Percentiles rank a stretch among this genome's conserved stretches.
Evolutionary conservation across 345 rosid species (phyloP).

Genomic region (Camelina sativa): DNA sequence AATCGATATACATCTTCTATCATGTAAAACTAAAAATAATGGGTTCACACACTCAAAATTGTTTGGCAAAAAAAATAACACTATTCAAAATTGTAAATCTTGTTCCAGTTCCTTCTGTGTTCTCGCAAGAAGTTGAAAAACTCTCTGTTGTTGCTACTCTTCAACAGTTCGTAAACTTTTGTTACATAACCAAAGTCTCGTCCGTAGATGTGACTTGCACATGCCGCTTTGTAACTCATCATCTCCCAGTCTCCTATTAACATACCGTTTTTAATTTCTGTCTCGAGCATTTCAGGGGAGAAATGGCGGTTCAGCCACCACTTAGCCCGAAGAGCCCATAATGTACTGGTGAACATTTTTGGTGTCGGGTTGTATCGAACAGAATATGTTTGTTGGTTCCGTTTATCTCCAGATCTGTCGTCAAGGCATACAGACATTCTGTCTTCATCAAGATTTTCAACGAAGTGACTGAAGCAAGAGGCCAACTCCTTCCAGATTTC

Average conservation of each 20-base stretch:
- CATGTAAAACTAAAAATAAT: neutral
- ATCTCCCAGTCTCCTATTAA: constrained; percentile 57
- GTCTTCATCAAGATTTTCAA: constrained; percentile 59
- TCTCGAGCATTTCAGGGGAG: constrained; percentile 52
- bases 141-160: constrained; percentile 43
- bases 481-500: constrained; percentile 78
- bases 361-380: constrained; percentile 50
- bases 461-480: constrained; percentile 59
- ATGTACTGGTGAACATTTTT: constrained; percentile 43
- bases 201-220: constrained; percentile 73
- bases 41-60: neutral
- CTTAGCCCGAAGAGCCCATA: constrained; percentile 68
- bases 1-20: neutral
- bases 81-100: constrained; percentile 38
- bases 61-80: neutral
- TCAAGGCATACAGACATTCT: constrained; percentile 55
- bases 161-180: constrained; percentile 42
- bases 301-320: constrained; percentile 77
- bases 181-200: constrained; percentile 54
- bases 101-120: constrained; percentile 52
- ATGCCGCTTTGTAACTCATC: constrained; percentile 73
- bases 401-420: constrained; percentile 46
- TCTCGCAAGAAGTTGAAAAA: constrained; percentile 48
- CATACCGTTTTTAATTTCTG: constrained; percentile 56
- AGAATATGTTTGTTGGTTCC: constrained; percentile 38